Evolutionary conservation across 345 rosid genomes (phyloP).

Genomic region (Combretum micranthum): DNA sequence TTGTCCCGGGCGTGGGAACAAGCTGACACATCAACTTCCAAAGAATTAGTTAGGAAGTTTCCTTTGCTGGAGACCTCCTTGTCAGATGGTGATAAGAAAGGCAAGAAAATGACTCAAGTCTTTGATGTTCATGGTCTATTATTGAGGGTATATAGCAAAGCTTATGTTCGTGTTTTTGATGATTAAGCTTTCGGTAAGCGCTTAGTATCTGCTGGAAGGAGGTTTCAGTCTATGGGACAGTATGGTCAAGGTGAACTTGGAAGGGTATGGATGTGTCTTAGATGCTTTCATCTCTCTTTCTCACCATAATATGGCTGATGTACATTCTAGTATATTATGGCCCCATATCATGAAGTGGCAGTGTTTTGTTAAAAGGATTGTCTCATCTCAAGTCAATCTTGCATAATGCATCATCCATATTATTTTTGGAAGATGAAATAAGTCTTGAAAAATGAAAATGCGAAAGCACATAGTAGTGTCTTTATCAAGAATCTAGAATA

Average conservation of each 20-base stretch:
- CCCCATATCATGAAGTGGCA: neutral
- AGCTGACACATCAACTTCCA: conserved; percentile 67
- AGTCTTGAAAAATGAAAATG: no score
- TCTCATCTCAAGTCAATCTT: no score
- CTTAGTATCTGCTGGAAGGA: conserved; percentile 68
- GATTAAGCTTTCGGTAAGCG: conserved; percentile 82
- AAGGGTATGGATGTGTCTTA: conserved; percentile 40
- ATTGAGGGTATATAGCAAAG: conserved; percentile 17
- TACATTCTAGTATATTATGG: neutral
- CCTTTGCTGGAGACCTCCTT: conserved; percentile 46
- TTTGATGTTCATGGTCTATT: conserved; percentile 12
- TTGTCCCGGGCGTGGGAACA: conserved; percentile 79
- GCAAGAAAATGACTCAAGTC: conserved; percentile 33
- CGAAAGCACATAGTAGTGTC: neutral
- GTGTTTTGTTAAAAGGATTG: no score
- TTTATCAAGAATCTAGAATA: neutral
- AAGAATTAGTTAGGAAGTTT: conserved; percentile 44
- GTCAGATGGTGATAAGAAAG: conserved; percentile 54
- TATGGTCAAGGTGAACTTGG: conserved; percentile 88
- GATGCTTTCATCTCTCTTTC: conserved; percentile 9
- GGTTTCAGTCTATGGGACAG: conserved; percentile 89
- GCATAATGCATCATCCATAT: no score
- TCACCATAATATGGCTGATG: neutral
- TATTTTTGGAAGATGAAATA: no score
- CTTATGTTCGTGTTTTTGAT: conserved; percentile 21